These are phyloP conservation scores for Cordyceps sp. DNA, from an alignment of 2,329 filamentous ascomycete genomes.

Conservation along the genomic window DNA sequence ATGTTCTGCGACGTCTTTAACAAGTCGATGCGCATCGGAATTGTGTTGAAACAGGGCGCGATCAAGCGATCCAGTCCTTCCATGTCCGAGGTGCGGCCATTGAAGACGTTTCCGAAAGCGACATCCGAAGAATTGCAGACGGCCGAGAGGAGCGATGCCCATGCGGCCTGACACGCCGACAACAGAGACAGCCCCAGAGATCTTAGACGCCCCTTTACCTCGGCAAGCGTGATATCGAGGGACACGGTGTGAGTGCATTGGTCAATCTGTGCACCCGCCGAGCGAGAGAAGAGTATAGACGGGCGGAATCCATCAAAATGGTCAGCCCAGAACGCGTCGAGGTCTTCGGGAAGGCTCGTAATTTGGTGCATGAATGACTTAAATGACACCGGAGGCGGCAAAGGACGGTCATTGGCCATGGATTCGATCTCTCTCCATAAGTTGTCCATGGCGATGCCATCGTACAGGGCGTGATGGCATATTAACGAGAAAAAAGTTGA, in stretches of 20 bases:
- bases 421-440: conserved; percentile 56
- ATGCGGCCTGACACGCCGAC: conserved; percentile 53
- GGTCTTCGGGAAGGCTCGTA: conserved; percentile 25
- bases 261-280: conserved; percentile 6
- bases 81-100: conserved; percentile 52
- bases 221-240: conserved; percentile 20
- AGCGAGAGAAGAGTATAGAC: conserved; percentile 9
- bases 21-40: conserved; percentile 51
- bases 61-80: conserved; percentile 54
- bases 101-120: conserved; percentile 78
- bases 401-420: conserved; percentile 25
- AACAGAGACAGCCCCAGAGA: conserved; percentile 44
- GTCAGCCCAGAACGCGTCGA: conserved; percentile 49
- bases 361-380: conserved; percentile 47
- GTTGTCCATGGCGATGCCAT: conserved; percentile 58
- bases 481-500: conserved; percentile 26
- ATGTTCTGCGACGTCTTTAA: conserved; percentile 28
- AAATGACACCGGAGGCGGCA: conserved; percentile 38
- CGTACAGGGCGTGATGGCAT: conserved; percentile 73
- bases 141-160: conserved; percentile 47
- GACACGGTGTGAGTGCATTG: conserved; percentile 13
- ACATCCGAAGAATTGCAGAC: conserved; percentile 44
- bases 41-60: conserved; percentile 86
- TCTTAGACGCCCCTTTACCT: conserved; percentile 31
- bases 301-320: conserved; percentile 34